Conservation (phyloP, 1,284 basidiomycete genomes). For the Pyrrhoderma noxium region DNA sequence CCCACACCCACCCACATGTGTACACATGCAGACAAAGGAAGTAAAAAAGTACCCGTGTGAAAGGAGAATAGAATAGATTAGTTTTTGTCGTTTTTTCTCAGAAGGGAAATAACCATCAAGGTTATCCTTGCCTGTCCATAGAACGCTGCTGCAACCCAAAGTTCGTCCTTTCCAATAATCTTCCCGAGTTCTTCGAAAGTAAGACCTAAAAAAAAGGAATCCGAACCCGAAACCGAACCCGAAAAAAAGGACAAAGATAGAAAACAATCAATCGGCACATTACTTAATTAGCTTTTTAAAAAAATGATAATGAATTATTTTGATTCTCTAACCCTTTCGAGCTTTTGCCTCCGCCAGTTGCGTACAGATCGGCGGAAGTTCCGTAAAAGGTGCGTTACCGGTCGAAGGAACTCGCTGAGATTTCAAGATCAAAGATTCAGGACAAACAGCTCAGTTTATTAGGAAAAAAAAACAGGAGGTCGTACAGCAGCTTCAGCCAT, state of each 20-base stretch:
- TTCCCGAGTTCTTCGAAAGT: slow-evolving; percentile 71
- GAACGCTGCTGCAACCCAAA: slow-evolving; percentile 85
- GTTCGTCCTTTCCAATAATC: slow-evolving; percentile 68
- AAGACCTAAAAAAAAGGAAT: slow-evolving; percentile 37
- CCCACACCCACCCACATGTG: no score
- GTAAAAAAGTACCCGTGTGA: no score
- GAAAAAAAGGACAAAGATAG: neutral
- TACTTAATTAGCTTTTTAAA: no score
- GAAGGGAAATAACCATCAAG: no score
- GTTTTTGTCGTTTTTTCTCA: no score
- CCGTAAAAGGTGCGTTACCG: slow-evolving; percentile 38
- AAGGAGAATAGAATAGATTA: no score
- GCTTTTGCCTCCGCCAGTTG: slow-evolving; percentile 63
- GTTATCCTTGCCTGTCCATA: slow-evolving; percentile 60
- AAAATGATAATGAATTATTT: no score
- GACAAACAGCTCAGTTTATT: slow-evolving; percentile 6
- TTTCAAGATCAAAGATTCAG: neutral
- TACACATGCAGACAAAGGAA: neutral
- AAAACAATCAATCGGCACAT: no score
- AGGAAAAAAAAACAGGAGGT: slow-evolving; percentile 14
- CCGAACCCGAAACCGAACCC: slow-evolving; percentile 1
- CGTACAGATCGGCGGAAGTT: slow-evolving; percentile 45
- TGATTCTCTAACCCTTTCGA: slow-evolving; percentile 41
- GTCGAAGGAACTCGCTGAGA: slow-evolving; percentile 35
- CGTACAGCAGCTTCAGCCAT: slow-evolving; percentile 37